Percentiles rank a stretch among this genome's conserved stretches.
phyloP scores from a whole-genome alignment of 139 green algal genomes.

The Trebouxia sp. region DNA sequence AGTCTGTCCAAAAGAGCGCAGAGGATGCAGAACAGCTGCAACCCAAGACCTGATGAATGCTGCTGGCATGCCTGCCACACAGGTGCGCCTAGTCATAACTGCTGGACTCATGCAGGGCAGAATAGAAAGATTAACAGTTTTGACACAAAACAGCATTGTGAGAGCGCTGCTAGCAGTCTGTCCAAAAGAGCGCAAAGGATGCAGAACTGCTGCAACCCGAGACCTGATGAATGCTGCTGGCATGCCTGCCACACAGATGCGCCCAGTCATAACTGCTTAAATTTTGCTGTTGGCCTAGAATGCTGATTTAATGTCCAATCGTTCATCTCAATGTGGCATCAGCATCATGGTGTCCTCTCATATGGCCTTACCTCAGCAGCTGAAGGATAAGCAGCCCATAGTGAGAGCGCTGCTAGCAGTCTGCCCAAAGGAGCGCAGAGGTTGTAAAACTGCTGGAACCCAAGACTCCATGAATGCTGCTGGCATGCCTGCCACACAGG shows the following conservation, averaged over 20 bases:
- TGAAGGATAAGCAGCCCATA: constrained; percentile 19
- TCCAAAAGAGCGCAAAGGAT: constrained; percentile 37
- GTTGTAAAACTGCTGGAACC: constrained; percentile 37
- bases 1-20: constrained; percentile 35
- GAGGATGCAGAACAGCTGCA: constrained; percentile 37
- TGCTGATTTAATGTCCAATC: too few species aligned
- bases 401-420: constrained; percentile 33
- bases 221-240: constrained; percentile 3
- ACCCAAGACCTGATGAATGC: constrained; percentile 32
- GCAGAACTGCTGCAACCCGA: constrained; percentile 31
- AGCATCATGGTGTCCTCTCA: constrained; percentile 53
- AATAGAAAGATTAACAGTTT: too few species aligned
- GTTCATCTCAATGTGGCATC: neutral
- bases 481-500: constrained; percentile 1
- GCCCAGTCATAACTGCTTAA: neutral
- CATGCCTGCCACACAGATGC: neutral
- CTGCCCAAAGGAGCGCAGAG: constrained; percentile 37
- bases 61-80: neutral
- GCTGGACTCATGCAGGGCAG: too few species aligned
- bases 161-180: constrained; percentile 33
- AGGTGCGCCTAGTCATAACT: constrained; percentile 1
- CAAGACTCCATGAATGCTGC: constrained; percentile 26
- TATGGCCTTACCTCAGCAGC: constrained; percentile 19
- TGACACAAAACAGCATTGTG: neutral
- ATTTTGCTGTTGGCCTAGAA: too few species aligned